Base-by-base conservation (phyloP, 805 yeast genomes). In the Starmerella bacillaris region DNA sequence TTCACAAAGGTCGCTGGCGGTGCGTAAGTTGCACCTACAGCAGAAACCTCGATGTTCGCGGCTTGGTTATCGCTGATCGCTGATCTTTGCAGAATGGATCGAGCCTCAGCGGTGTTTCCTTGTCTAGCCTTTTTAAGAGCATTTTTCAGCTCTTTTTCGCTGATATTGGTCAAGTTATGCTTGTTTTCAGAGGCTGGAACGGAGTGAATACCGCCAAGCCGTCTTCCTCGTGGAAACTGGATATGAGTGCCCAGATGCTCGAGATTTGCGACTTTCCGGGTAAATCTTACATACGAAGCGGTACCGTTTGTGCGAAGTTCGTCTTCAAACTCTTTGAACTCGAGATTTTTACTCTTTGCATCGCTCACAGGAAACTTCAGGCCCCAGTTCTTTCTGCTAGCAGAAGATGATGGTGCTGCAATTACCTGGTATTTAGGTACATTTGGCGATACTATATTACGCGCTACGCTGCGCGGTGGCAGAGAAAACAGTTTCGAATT, bases 361-460 rank as follows among this genome's bases (percentile, higher is more conserved):
- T 45, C 48, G 19, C 49, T 35, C 2, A 40, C 46, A 30, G 44
- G 42, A 39, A 37, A 36, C 42, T 55, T 55, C 24, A 55, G 49
- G n/a, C 59, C 59, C 57, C 58, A 55, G 45, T 55, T 44, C n/a
- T 49, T 43, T 21, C 58, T 49, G 42, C 46, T 44, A 31, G 50
- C 50, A 2, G 55, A 49, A 3, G 58, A 47, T 8, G 53, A 39
- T 5, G 58, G 52, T 8, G 59, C 49, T 12, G 36, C 42, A 12
- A 55, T 40, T 2, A 47, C 51, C 42, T 55, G 59, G 27, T 46
- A 39, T 14, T 35, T 32, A 2, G 59, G 59, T 19, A 46, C 48
- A 21, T 37, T 33, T 20, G 18, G 18, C 24, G 45, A 39, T 24
- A 37, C 34, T 29, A 40, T 24, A 21, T 35, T 31, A 20, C 32